These are phyloP conservation scores for Lagerstroemia speciosa DNA, from an alignment of 345 rosid genomes.

Conservation along the genomic window DNA sequence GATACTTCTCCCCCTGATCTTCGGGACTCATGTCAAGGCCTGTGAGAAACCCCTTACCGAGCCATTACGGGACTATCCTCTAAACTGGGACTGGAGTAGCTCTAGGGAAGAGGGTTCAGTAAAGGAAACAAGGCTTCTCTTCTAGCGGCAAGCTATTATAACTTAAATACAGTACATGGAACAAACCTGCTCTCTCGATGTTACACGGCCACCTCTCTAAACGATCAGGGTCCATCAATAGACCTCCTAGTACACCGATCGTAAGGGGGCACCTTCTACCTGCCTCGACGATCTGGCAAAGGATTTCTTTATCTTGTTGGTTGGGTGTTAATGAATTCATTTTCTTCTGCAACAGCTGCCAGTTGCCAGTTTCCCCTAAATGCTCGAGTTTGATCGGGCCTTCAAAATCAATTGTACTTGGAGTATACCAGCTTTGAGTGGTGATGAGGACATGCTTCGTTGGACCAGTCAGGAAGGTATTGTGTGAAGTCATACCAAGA, in stretches of 20 bases:
- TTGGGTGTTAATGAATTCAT: too few species aligned
- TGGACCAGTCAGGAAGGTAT: background rate
- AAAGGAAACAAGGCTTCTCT: too few species aligned
- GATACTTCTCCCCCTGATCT: constrained; percentile 3
- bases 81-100: too few species aligned
- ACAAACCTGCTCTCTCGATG: too few species aligned
- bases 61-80: too few species aligned
- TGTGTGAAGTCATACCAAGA: background rate
- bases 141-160: too few species aligned
- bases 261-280: too few species aligned
- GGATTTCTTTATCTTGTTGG: too few species aligned
- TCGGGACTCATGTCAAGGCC: constrained; percentile 3
- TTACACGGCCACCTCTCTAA: too few species aligned
- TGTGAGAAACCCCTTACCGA: background rate
- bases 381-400: background rate
- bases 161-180: too few species aligned
- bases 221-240: background rate
- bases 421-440: background rate
- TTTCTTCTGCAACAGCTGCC: background rate
- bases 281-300: too few species aligned
- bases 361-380: background rate
- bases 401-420: background rate
- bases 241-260: background rate
- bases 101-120: too few species aligned
- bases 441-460: constrained; percentile 7